Evolutionary conservation across 768 basidiomycete species (phyloP).

Genomic region (Leccinellum luteum): DNA sequence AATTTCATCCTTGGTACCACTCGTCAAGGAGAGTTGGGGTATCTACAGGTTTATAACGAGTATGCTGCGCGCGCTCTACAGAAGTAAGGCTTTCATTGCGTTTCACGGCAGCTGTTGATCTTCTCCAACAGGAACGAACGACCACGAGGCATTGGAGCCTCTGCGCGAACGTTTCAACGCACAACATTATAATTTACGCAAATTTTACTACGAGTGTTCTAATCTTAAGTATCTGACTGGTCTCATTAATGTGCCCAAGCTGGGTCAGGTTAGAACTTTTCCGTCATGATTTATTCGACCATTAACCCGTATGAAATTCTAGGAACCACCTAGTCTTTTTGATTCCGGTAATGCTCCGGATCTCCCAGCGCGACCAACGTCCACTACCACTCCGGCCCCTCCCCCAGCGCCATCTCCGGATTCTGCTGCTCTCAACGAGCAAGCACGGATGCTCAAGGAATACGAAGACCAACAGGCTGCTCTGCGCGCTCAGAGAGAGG

Average conservation of each 20-base stretch:
- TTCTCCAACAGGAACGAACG: slow-evolving; percentile 72
- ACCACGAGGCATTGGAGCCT: slow-evolving; percentile 85
- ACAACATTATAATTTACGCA: slow-evolving; percentile 90
- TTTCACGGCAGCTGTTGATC: slow-evolving; percentile 1
- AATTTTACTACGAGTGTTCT: slow-evolving; percentile 99
- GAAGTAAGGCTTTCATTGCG: slow-evolving; percentile 53
- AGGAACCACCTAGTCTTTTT: slow-evolving; percentile 96
- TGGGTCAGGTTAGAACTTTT: slow-evolving; percentile 58
- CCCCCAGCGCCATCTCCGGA: slow-evolving; percentile 74
- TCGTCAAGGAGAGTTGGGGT: slow-evolving; percentile 99
- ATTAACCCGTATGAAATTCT: neutral
- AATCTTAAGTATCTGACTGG: slow-evolving; percentile 98
- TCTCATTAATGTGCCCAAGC: slow-evolving; percentile 96
- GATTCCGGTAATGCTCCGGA: slow-evolving; percentile 84
- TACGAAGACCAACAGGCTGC: slow-evolving; percentile 96
- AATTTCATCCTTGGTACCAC: slow-evolving; percentile 91
- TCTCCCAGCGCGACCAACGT: slow-evolving; percentile 78
- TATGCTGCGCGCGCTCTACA: slow-evolving; percentile 96
- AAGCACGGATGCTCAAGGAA: slow-evolving; percentile 90
- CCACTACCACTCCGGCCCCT: slow-evolving; percentile 51
- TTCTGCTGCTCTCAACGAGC: slow-evolving; percentile 76
- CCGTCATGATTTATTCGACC: neutral
- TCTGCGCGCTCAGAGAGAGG: slow-evolving; percentile 74
- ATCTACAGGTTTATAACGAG: slow-evolving; percentile 99
- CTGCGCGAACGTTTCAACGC: slow-evolving; percentile 82